Conservation (phyloP, 192 early-diverging fungal genomes). For the Thamnidium elegans region DNA sequence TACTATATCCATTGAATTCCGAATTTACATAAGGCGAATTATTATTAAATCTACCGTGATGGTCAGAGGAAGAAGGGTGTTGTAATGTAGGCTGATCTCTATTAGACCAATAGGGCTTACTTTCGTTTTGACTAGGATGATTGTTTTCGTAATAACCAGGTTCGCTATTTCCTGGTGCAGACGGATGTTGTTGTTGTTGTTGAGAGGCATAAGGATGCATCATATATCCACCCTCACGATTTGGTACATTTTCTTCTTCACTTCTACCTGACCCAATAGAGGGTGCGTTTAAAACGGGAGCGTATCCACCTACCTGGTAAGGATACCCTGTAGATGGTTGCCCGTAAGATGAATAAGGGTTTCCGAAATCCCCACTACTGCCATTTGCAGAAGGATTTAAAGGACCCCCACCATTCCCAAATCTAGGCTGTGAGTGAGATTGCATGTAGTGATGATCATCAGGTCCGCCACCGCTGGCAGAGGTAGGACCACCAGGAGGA, state of each 20-base stretch:
- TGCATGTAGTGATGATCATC: no score
- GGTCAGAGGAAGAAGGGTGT: not conserved
- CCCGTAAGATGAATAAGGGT: conserved; percentile 2
- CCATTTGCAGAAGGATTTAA: not conserved
- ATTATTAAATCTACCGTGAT: not conserved
- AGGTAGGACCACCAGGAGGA: not conserved
- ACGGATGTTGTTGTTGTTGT: not conserved
- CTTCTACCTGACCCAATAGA: not conserved
- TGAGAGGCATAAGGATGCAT: conserved; percentile 9
- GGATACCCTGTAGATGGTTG: not conserved
- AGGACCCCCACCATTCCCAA: not conserved
- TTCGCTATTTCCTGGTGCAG: no score
- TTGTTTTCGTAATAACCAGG: not conserved
- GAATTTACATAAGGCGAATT: not conserved
- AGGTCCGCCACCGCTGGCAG: no score
- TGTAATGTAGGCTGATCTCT: not conserved
- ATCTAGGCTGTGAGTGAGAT: no score
- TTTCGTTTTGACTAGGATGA: not conserved
- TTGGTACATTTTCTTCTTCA: conserved; percentile 1
- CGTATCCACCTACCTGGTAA: not conserved
- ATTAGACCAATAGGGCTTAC: not conserved
- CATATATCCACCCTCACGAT: conserved; percentile 5
- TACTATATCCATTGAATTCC: not conserved
- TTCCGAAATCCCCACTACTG: not conserved
- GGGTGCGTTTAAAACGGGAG: not conserved